A percentile compares a stretch with the other conserved stretches of the same genome.
phyloP scores from a whole-genome alignment of 1,284 basidiomycete species.

The Stygiomarasmius scandens region DNA sequence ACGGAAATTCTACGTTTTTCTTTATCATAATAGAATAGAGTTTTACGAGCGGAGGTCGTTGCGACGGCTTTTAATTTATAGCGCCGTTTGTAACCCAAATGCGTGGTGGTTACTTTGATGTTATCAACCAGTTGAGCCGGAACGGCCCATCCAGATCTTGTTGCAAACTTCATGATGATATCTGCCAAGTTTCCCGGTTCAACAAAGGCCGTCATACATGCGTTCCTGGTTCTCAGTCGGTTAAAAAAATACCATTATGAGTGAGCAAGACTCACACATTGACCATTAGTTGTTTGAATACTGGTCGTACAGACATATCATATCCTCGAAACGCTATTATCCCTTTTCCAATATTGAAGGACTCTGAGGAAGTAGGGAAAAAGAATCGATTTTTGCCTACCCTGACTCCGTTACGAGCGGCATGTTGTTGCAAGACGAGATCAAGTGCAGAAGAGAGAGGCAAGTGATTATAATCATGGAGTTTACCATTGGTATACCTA shows the following conservation, averaged over 20 bases:
- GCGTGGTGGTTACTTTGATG: constrained; percentile 58
- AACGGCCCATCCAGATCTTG: constrained; percentile 45
- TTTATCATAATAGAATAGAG: constrained; percentile 56
- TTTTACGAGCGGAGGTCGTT: constrained; percentile 45
- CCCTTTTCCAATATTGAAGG: constrained; percentile 43
- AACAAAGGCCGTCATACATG: constrained; percentile 75
- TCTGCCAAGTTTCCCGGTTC: constrained; percentile 61
- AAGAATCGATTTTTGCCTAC: constrained; percentile 64
- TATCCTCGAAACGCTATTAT: constrained; percentile 67
- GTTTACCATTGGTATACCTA: constrained; percentile 57
- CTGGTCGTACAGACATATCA: constrained; percentile 66
- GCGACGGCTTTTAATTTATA: constrained; percentile 53
- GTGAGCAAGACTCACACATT: constrained; percentile 51
- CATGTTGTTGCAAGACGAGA: constrained; percentile 62
- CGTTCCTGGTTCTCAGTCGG: constrained; percentile 40
- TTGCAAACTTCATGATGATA: constrained; percentile 51
- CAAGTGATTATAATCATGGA: constrained; percentile 47
- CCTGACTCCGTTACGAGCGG: constrained; percentile 54
- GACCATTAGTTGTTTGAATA: constrained; percentile 68
- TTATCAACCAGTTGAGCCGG: constrained; percentile 47
- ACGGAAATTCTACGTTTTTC: constrained; percentile 51
- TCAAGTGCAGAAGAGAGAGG: constrained; percentile 68
- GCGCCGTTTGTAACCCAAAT: constrained; percentile 56
- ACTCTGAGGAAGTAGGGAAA: constrained; percentile 39
- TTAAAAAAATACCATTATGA: not conserved